Percentiles rank a stretch among this genome's conserved stretches.
Evolutionary conservation across 1,139 yeast genomes (phyloP).

Genomic region (Lodderomyces orthopsilosis): DNA sequence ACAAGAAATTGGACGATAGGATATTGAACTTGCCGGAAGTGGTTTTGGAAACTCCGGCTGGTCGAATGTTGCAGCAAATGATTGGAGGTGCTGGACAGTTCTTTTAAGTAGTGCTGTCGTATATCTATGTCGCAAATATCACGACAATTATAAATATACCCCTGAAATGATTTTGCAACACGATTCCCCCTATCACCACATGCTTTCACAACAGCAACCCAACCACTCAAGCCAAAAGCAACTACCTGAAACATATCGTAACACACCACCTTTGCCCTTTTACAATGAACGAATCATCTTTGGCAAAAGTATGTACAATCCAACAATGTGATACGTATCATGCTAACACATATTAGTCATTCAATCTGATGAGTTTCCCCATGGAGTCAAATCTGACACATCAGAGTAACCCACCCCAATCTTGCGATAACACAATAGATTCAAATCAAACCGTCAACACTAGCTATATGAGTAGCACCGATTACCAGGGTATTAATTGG

Average conservation of each 20-base stretch:
- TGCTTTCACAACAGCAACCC: not conserved
- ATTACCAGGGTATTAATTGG: not conserved
- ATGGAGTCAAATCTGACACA: not conserved
- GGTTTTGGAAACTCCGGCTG: constrained; percentile 61
- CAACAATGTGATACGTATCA: not conserved
- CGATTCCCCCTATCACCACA: not conserved
- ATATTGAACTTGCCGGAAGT: constrained; percentile 54
- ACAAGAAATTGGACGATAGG: constrained; percentile 45
- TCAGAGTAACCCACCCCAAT: not conserved
- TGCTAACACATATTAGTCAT: not conserved
- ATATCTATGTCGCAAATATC: not conserved
- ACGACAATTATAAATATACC: not conserved
- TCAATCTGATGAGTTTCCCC: constrained; percentile 1
- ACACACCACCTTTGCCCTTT: not conserved
- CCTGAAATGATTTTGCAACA: constrained; percentile 2
- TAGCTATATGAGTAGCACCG: not conserved
- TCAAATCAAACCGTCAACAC: not conserved
- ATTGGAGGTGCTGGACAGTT: constrained; percentile 12
- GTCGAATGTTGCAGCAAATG: constrained; percentile 40
- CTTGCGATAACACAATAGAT: not conserved
- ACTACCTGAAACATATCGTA: no score
- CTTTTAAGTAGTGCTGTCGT: not conserved
- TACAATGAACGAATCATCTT: not conserved
- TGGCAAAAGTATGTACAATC: not conserved
- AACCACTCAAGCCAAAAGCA: no score